Conservation (phyloP, 2,329 filamentous ascomycete species). For the Aspergillus costaricaensis region DNA sequence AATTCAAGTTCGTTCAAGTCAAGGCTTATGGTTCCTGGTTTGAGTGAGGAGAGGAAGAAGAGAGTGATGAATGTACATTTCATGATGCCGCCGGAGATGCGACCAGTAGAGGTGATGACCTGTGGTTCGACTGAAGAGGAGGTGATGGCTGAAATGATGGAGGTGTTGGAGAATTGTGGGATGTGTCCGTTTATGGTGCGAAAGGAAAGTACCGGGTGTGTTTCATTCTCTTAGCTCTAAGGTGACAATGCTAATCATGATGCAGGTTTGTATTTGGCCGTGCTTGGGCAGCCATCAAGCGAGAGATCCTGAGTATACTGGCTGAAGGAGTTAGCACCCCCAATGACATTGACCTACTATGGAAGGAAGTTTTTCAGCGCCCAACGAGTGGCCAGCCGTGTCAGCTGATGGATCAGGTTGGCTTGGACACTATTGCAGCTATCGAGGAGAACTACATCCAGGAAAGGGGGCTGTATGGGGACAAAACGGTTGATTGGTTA, state of each 20-base stretch:
- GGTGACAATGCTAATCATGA: neutral
- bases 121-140: constrained; percentile 46
- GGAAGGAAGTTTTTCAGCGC: constrained; percentile 39
- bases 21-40: constrained; percentile 48
- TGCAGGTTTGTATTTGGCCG: constrained; percentile 56
- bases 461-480: constrained; percentile 45
- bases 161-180: constrained; percentile 43
- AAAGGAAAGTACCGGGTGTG: constrained; percentile 50
- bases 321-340: constrained; percentile 53
- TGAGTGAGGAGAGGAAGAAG: constrained; percentile 24
- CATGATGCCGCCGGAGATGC: constrained; percentile 49
- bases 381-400: constrained; percentile 30
- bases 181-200: constrained; percentile 47
- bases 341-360: constrained; percentile 50
- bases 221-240: neutral
- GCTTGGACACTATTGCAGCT: constrained; percentile 55
- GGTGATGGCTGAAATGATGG: constrained; percentile 48
- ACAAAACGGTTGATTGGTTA: constrained; percentile 49
- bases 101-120: constrained; percentile 58
- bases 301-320: constrained; percentile 53
- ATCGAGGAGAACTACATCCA: constrained; percentile 57
- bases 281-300: constrained; percentile 59
- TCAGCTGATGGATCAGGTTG: constrained; percentile 52
- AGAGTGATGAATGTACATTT: constrained; percentile 54
- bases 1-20: constrained; percentile 58